Conservation (phyloP, 805 yeast species). For the Zygosaccharomyces pseudorouxii region DNA sequence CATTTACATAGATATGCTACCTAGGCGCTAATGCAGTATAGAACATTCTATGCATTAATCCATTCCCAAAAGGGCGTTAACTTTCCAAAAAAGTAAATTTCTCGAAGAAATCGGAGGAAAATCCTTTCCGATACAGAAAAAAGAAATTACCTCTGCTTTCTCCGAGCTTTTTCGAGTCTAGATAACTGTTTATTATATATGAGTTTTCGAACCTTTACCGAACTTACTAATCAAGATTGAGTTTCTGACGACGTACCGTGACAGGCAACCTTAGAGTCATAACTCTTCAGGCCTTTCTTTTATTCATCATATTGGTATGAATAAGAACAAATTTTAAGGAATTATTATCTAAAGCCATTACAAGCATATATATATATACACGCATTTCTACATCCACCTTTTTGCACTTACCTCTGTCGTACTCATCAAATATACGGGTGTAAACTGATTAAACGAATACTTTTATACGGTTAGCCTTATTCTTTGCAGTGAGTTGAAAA, state of each 20-base stretch:
- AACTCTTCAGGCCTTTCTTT: no score
- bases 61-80: neutral
- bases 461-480: neutral
- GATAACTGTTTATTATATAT: no score
- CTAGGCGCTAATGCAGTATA: neutral
- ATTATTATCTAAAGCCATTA: neutral
- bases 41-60: neutral
- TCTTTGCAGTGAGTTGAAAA: neutral
- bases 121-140: neutral
- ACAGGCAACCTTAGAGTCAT: no score
- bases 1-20: neutral
- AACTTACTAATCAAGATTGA: no score
- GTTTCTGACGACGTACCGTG: no score
- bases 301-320: no score
- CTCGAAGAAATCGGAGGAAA: neutral
- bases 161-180: neutral
- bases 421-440: neutral
- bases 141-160: no score
- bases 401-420: neutral
- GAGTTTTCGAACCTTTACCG: no score
- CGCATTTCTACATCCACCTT: neutral
- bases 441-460: neutral
- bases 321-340: no score
- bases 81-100: neutral
- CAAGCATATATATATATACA: neutral